Evolutionary conservation across 2,329 filamentous ascomycete genomes (phyloP), one percentile per base, ranked within the genome.

Genomic region (Fusarium equiseti): DNA sequence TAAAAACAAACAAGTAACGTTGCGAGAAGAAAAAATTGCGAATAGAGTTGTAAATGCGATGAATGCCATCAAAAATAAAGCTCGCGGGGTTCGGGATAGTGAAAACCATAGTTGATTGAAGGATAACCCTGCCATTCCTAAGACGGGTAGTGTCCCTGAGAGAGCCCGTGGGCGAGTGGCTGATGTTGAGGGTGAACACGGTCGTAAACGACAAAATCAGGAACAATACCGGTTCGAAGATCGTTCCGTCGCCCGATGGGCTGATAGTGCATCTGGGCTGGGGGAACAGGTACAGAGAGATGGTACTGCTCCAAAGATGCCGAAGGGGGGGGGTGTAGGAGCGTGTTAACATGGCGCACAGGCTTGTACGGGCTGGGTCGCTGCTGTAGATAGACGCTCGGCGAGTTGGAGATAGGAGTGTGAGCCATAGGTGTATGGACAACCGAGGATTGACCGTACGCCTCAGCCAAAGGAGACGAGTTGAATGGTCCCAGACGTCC

Each of bases 331-430:
- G 95, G 95, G 63, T 96, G 94, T 31, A 98, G 85, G n/a, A 98
- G 87, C 1, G 94, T 97, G 73, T 96, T 94, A 63, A 98, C 93
- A 66, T 93, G 89, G 56, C 95, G 92, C 42, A 98, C 91, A 2
- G 95, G 95, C 70, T 94, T 92, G 81, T 98, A 98, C 5, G 96
- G 96, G 59, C 95, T 98, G 69, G 92, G 91, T 60, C 96, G 89
- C 78, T 97, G 93, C 76, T 93, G 92, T 40, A 98, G 85, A 80
- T 97, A 97, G 76, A 93, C 89, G 13, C 92, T 95, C 1, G 95
- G 95, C 32, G 96, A 98, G 70, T 96, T 88, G 32, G 92, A 91
- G 46, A 89, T 88, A 8, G 91, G 90, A 11, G 90, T 88, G 51
- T 90, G 87, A 6, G 73, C 73, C 42, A 81, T 76, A 3, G 91